Evolutionary conservation across 495 filamentous ascomycete species (phyloP).

Genomic region (Paragyromitra xinjiangensis): DNA sequence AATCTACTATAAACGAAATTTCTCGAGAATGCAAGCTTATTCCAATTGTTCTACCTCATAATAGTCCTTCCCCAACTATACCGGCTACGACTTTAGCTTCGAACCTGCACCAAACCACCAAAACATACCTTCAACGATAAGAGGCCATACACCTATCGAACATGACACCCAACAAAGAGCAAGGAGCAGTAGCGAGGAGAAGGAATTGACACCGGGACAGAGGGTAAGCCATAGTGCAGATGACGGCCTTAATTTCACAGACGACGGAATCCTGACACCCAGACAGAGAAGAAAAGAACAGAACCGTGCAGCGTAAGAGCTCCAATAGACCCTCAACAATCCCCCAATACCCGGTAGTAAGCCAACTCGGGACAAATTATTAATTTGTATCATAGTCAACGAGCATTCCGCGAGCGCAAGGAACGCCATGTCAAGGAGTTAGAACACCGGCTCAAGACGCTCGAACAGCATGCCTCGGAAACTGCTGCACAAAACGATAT

Average conservation of each 20-base stretch:
- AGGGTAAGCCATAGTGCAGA: constrained; percentile 58
- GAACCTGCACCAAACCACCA: constrained; percentile 42
- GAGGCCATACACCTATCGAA: constrained; percentile 49
- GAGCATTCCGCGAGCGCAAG: constrained; percentile 96
- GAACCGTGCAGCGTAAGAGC: constrained; percentile 91
- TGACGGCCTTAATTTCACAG: constrained; percentile 58
- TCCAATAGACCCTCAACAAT: constrained; percentile 38
- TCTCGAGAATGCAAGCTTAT: constrained; percentile 1
- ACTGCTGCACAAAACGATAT: constrained; percentile 92
- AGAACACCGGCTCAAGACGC: constrained; percentile 80
- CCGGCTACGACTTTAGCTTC: constrained; percentile 36
- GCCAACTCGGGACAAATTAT: constrained; percentile 22
- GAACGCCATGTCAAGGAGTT: constrained; percentile 92
- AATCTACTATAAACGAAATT: not conserved
- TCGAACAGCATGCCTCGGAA: constrained; percentile 65
- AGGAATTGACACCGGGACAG: constrained; percentile 57
- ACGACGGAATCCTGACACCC: constrained; percentile 43
- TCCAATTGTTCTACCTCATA: constrained; percentile 4
- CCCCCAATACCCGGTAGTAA: constrained; percentile 11
- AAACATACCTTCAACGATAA: constrained; percentile 46
- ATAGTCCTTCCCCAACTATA: constrained; percentile 48
- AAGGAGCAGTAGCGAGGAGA: constrained; percentile 57
- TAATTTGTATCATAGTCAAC: constrained; percentile 70
- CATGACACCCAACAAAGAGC: constrained; percentile 49
- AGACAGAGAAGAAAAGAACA: constrained; percentile 81